These are phyloP conservation scores for Murraya koenigii DNA, from an alignment of 345 rosid species.

Conservation along the genomic window DNA sequence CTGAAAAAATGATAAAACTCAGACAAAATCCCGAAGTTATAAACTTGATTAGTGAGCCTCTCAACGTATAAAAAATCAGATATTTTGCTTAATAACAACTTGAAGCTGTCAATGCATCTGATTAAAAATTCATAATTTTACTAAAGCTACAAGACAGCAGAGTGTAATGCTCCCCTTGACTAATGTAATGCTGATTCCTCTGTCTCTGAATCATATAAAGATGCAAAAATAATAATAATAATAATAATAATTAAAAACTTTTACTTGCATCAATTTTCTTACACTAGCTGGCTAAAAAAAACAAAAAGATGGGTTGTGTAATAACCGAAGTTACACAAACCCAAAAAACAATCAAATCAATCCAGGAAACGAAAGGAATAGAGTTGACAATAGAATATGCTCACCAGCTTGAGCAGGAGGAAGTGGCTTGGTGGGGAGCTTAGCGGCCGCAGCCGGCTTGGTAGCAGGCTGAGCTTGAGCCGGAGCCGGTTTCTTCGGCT, in stretches of 20 bases:
- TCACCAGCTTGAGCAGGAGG: constrained; percentile 87
- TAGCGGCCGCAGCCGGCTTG: constrained; percentile 37
- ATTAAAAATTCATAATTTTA: background rate
- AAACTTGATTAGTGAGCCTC: background rate
- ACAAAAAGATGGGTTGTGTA: background rate
- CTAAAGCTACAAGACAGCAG: background rate
- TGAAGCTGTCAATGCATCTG: background rate
- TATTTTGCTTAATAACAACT: background rate
- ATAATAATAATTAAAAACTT: too few species aligned
- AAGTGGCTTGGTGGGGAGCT: constrained; percentile 74
- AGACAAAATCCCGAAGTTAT: too few species aligned
- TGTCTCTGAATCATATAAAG: too few species aligned
- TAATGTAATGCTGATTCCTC: too few species aligned
- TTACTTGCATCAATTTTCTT: too few species aligned
- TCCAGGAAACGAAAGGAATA: background rate
- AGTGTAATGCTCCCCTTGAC: too few species aligned
- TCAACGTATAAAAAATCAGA: background rate
- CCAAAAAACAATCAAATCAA: background rate
- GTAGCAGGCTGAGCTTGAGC: constrained; percentile 40
- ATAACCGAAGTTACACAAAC: background rate
- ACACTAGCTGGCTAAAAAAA: background rate
- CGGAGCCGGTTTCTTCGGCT: constrained; percentile 56
- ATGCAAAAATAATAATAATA: too few species aligned
- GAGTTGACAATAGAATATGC: background rate
- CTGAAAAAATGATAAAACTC: background rate